phyloP scores from a whole-genome alignment of 352 stramenopile genomes.

The Globisporangium iwayamae region DNA sequence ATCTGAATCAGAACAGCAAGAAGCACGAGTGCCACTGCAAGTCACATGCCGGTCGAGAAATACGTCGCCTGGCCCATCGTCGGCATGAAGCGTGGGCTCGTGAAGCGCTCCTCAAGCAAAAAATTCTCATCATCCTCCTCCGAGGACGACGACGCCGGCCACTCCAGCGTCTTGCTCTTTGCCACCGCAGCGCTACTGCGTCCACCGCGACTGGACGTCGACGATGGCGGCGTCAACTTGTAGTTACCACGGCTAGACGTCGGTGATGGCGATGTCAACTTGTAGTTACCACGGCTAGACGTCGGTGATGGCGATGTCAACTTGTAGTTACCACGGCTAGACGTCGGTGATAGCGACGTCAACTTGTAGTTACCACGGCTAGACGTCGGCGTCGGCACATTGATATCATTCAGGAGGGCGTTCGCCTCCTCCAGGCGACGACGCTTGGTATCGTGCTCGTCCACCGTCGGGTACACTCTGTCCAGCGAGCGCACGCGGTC shows the following conservation, averaged over 20 bases:
- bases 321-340: too few relatives aligned
- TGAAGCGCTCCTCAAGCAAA: neutral
- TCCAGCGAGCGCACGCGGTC: conserved; percentile 19
- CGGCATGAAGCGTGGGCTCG: conserved; percentile 11
- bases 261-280: too few relatives aligned
- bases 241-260: too few relatives aligned
- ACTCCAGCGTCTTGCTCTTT: conserved; percentile 2
- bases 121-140: conserved; percentile 14
- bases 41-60: neutral
- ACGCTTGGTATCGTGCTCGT: neutral
- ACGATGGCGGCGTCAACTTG: too few relatives aligned
- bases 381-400: too few relatives aligned
- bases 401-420: neutral
- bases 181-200: neutral
- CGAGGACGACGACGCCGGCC: conserved; percentile 7
- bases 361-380: too few relatives aligned
- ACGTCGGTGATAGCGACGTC: too few relatives aligned
- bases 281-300: too few relatives aligned
- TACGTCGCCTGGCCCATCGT: conserved; percentile 11
- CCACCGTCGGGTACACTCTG: neutral
- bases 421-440: neutral
- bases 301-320: too few relatives aligned
- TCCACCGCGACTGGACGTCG: neutral
- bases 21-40: neutral
- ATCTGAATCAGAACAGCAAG: neutral